Conservation (phyloP, 176 grass and related monocot species). For the Calamus simplicifolius region DNA sequence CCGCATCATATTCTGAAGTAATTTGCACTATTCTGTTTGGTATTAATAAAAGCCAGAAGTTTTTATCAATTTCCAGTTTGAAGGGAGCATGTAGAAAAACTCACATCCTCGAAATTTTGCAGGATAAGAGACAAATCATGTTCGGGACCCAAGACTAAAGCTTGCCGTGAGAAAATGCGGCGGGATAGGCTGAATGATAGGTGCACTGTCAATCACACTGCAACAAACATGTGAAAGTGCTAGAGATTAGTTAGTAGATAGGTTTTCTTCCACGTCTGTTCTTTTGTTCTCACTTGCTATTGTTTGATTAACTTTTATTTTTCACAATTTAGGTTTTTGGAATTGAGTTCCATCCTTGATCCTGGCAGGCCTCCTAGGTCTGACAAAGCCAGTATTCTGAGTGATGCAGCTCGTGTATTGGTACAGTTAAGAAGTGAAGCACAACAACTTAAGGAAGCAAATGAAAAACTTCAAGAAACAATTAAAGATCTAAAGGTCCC, state of each 20-base stretch:
- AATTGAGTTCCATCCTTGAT: conserved; percentile 33
- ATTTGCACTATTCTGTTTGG: too few relatives aligned
- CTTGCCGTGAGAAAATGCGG: conserved; percentile 9
- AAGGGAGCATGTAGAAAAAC: conserved; percentile 25
- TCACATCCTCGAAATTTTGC: conserved; percentile 2
- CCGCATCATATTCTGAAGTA: too few relatives aligned
- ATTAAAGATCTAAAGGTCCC: conserved; percentile 49
- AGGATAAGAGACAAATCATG: conserved; percentile 4
- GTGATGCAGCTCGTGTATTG: conserved; percentile 30
- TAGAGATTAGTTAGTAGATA: too few relatives aligned
- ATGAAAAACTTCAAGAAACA: conserved; percentile 39
- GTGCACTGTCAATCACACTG: conserved; percentile 11
- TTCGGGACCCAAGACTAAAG: conserved; percentile 7
- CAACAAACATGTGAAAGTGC: background rate
- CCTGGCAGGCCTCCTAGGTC: conserved; percentile 36
- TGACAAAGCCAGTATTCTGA: conserved; percentile 33
- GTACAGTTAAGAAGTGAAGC: conserved; percentile 34
- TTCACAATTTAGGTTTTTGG: conserved; percentile 28
- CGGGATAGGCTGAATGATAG: conserved; percentile 41
- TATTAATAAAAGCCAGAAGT: conserved; percentile 27
- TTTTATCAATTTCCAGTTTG: background rate
- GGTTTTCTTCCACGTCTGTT: background rate
- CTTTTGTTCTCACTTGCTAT: background rate
- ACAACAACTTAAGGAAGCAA: conserved; percentile 45
- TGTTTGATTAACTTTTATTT: background rate